Percentiles rank a stretch among this genome's conserved stretches.
phyloP scores from a whole-genome alignment of 768 basidiomycete species.

The Trametes maxima region DNA sequence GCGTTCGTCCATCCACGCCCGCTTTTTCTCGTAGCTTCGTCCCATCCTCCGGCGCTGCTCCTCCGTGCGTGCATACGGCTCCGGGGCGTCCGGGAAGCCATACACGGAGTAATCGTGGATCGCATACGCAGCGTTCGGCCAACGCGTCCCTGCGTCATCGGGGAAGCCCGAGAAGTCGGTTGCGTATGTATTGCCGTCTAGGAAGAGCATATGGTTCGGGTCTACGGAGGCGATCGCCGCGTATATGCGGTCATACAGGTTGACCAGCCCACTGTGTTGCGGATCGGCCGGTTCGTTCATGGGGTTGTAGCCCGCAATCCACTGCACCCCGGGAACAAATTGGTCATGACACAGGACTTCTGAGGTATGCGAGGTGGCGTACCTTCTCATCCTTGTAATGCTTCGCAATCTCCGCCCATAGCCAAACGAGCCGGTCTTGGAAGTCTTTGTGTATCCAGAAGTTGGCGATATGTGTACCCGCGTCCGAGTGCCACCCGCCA shows the following conservation, averaged over 20 bases:
- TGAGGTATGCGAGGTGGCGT: not conserved
- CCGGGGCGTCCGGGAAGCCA: slow-evolving; percentile 67
- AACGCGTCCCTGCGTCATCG: slow-evolving; percentile 54
- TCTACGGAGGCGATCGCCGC: slow-evolving; percentile 71
- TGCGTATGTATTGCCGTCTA: slow-evolving; percentile 85
- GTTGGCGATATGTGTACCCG: slow-evolving; percentile 67
- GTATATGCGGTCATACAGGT: slow-evolving; percentile 70
- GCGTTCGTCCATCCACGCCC: slow-evolving; percentile 73
- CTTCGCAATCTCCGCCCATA: slow-evolving; percentile 75
- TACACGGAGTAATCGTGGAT: slow-evolving; percentile 81
- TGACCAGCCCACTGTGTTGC: slow-evolving; percentile 61
- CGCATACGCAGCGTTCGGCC: slow-evolving; percentile 75
- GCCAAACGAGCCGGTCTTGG: slow-evolving; percentile 76
- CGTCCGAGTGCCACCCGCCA: slow-evolving; percentile 80
- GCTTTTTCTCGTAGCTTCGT: slow-evolving; percentile 71
- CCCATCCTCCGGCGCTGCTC: slow-evolving; percentile 56
- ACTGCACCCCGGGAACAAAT: slow-evolving; percentile 35
- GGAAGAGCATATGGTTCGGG: slow-evolving; percentile 70
- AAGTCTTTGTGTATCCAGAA: slow-evolving; percentile 87
- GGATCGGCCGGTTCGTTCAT: slow-evolving; percentile 83
- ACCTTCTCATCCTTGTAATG: slow-evolving; percentile 67
- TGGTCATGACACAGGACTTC: not conserved
- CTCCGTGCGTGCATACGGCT: slow-evolving; percentile 54
- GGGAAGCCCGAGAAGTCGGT: slow-evolving; percentile 75
- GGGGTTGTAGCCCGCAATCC: slow-evolving; percentile 87